Base-by-base conservation (phyloP, 495 filamentous ascomycete genomes). In the Durotheca rogersii region DNA sequence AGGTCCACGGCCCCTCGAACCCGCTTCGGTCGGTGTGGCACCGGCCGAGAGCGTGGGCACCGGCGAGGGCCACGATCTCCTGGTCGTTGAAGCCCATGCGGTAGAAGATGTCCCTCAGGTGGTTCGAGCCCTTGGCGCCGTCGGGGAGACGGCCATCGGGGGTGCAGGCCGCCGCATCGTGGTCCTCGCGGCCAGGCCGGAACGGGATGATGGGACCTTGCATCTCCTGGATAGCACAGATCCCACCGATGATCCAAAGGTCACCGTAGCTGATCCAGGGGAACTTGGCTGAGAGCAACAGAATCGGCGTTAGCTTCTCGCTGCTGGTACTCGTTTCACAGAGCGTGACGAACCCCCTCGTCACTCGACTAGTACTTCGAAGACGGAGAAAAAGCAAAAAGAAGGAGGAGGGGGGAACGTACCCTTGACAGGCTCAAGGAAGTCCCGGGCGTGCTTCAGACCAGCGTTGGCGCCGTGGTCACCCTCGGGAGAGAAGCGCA, bases 31-130 rank as follows among this genome's bases (percentile, higher is more conserved):
- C 84, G 6, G 84, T 75, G 79, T 98, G 93, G 72, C 90, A 95
- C 32, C 93, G 85, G 33, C 93, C 93, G 7, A 98, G 78, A 14
- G 93, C 90, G 77, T 98, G 93, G 25, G 89, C 93, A 52, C 93
- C 93, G 20, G 75, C 72, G 48, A 98, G 78, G 20, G 93, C 93
- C 21, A 96, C 91, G 60, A 96, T 96, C 71, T 98, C 92, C 39
- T 85, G 86, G 74, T 98, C 93, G 70, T 94, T 85, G 80, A 98
- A 98, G 49, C 93, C 93, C 91, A 96, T 96, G 68, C 92, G 89
- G 68, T 81, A 80, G 80, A 98, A 98, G 78, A 98, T 87, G 70
- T 83, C 82, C 48, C 93, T 87, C 64, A 98, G 77, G 72, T 98
- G 93, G 52, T 80, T 77, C 48, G 86, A 80, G 51, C 80, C 86